phyloP scores from a whole-genome alignment of 306 rosid genomes.

The Fagus sylvatica region DNA sequence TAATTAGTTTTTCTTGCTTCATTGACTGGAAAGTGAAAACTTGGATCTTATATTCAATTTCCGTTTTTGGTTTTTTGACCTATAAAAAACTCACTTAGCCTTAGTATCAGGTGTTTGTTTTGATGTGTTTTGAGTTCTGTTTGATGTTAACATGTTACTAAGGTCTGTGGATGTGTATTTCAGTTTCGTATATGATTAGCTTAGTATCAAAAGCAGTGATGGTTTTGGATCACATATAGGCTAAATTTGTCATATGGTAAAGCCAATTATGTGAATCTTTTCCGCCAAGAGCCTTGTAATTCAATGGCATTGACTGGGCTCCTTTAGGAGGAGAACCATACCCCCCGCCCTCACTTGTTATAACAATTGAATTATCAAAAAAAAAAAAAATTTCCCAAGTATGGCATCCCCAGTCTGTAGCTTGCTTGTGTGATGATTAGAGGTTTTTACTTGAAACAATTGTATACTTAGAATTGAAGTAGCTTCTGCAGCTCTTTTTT shows the following conservation, averaged over 20 bases:
- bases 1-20: not conserved
- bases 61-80: not conserved
- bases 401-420: not conserved
- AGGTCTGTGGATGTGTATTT: not conserved
- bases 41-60: not conserved
- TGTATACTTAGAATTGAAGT: not conserved
- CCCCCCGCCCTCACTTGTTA: too few relatives aligned
- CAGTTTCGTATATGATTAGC: not conserved
- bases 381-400: not conserved
- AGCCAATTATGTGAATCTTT: not conserved
- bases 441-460: not conserved
- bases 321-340: too few relatives aligned
- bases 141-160: not conserved
- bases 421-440: not conserved
- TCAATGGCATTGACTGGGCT: too few relatives aligned
- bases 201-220: not conserved
- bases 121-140: not conserved
- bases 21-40: slow-evolving; percentile 1
- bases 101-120: not conserved
- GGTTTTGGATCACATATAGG: not conserved
- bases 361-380: too few relatives aligned
- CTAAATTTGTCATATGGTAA: not conserved
- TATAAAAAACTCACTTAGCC: not conserved
- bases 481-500: not conserved
- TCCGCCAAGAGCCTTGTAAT: too few relatives aligned